Evolutionary conservation across 805 yeast species (phyloP).

Genomic region (Lipomyces orientalis): DNA sequence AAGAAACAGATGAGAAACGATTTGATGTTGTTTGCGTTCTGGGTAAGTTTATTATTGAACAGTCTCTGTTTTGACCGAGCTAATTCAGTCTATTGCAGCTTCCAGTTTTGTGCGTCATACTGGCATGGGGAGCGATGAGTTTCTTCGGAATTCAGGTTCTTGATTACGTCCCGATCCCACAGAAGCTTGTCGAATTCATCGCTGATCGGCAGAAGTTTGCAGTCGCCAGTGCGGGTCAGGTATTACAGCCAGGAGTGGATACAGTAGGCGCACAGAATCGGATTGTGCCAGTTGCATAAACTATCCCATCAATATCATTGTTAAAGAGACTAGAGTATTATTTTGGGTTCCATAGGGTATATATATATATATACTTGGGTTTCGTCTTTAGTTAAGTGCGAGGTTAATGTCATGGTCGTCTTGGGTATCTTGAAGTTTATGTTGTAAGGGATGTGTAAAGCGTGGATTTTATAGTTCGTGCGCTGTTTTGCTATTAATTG

Average conservation of each 20-base stretch:
- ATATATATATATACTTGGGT: not conserved
- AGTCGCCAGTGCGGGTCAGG: not conserved
- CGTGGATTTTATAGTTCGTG: not conserved
- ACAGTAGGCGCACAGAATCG: not conserved
- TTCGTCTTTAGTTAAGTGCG: not conserved
- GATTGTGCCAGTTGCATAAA: not conserved
- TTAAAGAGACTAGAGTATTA: not conserved
- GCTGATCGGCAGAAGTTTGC: constrained; percentile 3
- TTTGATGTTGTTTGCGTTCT: constrained; percentile 41
- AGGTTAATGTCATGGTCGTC: not conserved
- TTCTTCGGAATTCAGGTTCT: constrained; percentile 29
- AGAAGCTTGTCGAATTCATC: constrained; percentile 30
- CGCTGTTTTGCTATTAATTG: not conserved
- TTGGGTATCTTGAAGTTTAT: not conserved
- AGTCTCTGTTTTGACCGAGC: not conserved
- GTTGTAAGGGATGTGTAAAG: not conserved
- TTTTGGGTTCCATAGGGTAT: not conserved
- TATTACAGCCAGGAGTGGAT: not conserved
- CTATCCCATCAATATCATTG: not conserved
- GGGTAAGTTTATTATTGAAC: constrained; percentile 32
- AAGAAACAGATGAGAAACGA: constrained; percentile 39
- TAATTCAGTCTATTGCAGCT: constrained; percentile 13
- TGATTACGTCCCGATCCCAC: constrained; percentile 33
- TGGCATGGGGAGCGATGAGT: constrained; percentile 30
- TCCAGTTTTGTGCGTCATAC: constrained; percentile 32